These are phyloP conservation scores for Paulownia fortunei DNA, from an alignment of 257 asterid genomes.

Conservation along the genomic window DNA sequence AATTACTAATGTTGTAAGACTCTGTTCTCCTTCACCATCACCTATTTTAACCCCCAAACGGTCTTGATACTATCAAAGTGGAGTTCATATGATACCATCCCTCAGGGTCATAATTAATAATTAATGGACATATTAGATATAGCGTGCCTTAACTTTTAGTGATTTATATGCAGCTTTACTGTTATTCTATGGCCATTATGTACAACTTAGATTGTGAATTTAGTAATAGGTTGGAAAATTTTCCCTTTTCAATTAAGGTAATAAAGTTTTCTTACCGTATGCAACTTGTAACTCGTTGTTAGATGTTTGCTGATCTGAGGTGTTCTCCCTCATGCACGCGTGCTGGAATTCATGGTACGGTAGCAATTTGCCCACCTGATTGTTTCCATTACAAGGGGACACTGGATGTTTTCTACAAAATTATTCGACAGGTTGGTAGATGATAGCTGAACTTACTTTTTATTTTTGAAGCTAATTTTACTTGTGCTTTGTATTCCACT, in stretches of 20 bases:
- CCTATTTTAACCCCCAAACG: not conserved
- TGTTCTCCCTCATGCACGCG: constrained; percentile 96
- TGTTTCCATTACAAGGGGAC: constrained; percentile 96
- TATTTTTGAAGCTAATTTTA: not conserved
- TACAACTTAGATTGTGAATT: not conserved
- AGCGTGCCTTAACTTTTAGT: not conserved
- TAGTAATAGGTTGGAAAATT: not conserved
- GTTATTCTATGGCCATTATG: not conserved
- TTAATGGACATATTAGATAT: not conserved
- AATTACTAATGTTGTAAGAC: not conserved
- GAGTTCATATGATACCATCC: not conserved
- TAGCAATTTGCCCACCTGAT: constrained; percentile 86
- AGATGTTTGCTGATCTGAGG: constrained; percentile 98
- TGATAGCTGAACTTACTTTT: not conserved
- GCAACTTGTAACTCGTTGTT: constrained; percentile 32
- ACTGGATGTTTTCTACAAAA: constrained; percentile 85
- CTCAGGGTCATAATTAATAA: not conserved
- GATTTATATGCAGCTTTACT: constrained; percentile 17
- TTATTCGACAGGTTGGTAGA: constrained; percentile 79
- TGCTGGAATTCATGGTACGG: constrained; percentile 98
- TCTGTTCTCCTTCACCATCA: not conserved
- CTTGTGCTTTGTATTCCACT: constrained; percentile 8
- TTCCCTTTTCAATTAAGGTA: not conserved
- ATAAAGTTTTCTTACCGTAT: constrained; percentile 20
- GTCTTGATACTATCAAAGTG: not conserved